phyloP scores from a whole-genome alignment of 2,329 filamentous ascomycete species.

The Aureobasidium vineae region DNA sequence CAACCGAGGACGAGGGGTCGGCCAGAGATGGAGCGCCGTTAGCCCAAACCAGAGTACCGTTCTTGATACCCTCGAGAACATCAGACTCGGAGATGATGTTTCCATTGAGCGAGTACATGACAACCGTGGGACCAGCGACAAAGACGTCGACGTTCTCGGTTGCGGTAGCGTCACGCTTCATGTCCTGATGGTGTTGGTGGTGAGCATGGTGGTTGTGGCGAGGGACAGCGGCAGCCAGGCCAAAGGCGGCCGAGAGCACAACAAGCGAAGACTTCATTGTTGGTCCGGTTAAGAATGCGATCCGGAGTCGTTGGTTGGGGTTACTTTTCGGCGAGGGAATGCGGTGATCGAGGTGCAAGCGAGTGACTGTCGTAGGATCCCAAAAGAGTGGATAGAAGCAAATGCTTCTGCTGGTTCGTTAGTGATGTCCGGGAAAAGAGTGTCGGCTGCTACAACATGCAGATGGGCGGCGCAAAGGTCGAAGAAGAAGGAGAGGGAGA shows the following conservation, averaged over 20 bases:
- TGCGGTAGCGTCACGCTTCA: conserved; percentile 46
- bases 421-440: background rate
- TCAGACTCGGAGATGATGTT: conserved; percentile 59
- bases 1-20: conserved; percentile 34
- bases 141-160: conserved; percentile 51
- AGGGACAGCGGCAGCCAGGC: conserved; percentile 56
- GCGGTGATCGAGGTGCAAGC: background rate
- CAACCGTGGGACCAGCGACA: conserved; percentile 61
- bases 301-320: background rate
- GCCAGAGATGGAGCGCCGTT: conserved; percentile 48
- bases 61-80: conserved; percentile 68
- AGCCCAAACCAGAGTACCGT: conserved; percentile 64
- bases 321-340: conserved; percentile 1
- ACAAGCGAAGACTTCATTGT: conserved; percentile 41
- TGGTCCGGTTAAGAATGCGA: conserved; percentile 27
- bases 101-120: conserved; percentile 70
- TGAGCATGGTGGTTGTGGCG: conserved; percentile 55
- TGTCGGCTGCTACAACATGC: conserved; percentile 15
- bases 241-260: conserved; percentile 40
- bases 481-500: conserved; percentile 10
- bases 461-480: conserved; percentile 16
- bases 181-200: conserved; percentile 58
- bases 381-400: conserved; percentile 27
- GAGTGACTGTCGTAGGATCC: conserved; percentile 16
- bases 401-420: conserved; percentile 11